Conservation (phyloP, 1,284 basidiomycete genomes). For the Cutaneotrichosporon sp. region DNA sequence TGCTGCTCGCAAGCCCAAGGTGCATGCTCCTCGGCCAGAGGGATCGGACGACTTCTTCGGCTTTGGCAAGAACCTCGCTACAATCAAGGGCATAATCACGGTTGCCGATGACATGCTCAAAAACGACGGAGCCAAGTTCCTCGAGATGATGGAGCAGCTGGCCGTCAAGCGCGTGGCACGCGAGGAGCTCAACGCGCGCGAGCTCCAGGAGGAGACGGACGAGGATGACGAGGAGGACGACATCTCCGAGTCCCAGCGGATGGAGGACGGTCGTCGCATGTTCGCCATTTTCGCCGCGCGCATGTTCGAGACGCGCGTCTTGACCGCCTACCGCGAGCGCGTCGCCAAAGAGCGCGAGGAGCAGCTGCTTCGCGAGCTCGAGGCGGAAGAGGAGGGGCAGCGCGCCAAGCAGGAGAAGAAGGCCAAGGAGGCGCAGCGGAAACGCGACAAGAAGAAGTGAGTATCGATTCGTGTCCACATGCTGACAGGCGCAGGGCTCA, state of each 20-base stretch:
- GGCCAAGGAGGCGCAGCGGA: conserved; percentile 94
- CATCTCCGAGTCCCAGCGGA: conserved; percentile 71
- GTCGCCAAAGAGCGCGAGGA: conserved; percentile 88
- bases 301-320: conserved; percentile 98
- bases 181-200: conserved; percentile 70
- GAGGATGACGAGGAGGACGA: conserved; percentile 55
- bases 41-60: conserved; percentile 69
- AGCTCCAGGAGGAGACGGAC: conserved; percentile 65
- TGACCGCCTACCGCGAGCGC: conserved; percentile 87
- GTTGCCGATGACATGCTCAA: conserved; percentile 97
- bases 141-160: conserved; percentile 99
- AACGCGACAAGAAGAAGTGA: conserved; percentile 66
- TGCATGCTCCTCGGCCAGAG: conserved; percentile 34
- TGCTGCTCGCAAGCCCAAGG: conserved; percentile 27
- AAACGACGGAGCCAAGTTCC: conserved; percentile 97
- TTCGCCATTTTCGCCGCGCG: conserved; percentile 99
- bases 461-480: conserved; percentile 1
- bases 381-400: conserved; percentile 78
- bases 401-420: conserved; percentile 90
- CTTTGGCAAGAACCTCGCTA: conserved; percentile 74
- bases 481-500: conserved; percentile 65
- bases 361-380: conserved; percentile 82
- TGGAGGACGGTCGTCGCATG: conserved; percentile 99
- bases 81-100: conserved; percentile 93
- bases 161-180: conserved; percentile 91